phyloP scores from a whole-genome alignment of 2,329 filamentous ascomycete species.

The Neofusicoccum ribis region DNA sequence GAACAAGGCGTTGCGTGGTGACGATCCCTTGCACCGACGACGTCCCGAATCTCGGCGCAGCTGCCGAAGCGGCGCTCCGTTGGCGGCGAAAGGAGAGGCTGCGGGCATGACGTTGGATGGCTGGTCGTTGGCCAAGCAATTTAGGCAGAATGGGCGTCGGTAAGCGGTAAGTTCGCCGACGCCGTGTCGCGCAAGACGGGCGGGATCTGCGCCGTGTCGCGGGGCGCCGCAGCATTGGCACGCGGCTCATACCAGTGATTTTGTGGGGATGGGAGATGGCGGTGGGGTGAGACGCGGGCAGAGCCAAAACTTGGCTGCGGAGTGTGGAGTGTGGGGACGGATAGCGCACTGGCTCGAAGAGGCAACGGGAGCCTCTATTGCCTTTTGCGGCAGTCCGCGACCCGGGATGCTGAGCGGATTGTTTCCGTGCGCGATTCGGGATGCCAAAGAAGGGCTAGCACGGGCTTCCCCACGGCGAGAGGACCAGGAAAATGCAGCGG shows the following conservation, averaged over 20 bases:
- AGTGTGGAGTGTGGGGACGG: conserved; percentile 13
- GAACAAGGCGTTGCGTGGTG: not conserved
- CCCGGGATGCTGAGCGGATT: not conserved
- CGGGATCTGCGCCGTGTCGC: conserved; percentile 7
- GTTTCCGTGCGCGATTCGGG: not conserved
- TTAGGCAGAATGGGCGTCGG: conserved; percentile 6
- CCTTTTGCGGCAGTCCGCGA: not conserved
- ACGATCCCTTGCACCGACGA: conserved; percentile 5
- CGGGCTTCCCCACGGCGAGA: not conserved
- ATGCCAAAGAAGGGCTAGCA: not conserved
- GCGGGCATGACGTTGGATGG: not conserved
- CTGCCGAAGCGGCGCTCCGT: not conserved
- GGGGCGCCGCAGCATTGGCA: conserved; percentile 1
- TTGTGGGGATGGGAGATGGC: conserved; percentile 11
- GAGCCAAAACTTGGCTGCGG: conserved; percentile 7
- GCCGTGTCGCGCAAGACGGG: not conserved
- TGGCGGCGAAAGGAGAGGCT: not conserved
- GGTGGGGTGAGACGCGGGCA: conserved; percentile 6
- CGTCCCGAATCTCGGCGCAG: conserved; percentile 6
- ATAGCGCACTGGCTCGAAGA: not conserved
- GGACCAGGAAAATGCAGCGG: no score
- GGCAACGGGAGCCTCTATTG: not conserved
- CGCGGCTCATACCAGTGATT: not conserved
- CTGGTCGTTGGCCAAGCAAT: not conserved
- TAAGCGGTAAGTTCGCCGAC: not conserved